phyloP scores from a whole-genome alignment of 2,329 filamentous ascomycete species.

The Colletotrichum coccodes region DNA sequence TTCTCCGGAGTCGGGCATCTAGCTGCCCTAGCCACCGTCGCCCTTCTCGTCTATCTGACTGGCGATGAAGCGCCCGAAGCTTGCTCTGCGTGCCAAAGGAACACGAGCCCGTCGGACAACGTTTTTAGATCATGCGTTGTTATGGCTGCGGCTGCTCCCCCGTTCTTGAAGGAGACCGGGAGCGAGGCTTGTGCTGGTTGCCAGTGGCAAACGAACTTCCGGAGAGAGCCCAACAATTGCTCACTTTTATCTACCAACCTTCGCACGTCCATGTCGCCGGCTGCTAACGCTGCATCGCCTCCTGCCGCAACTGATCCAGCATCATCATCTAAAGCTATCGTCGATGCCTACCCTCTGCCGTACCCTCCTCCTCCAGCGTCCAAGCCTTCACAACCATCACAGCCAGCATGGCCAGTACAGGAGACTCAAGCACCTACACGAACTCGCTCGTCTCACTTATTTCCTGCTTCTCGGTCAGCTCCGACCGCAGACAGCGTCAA shows the following conservation, averaged over 20 bases:
- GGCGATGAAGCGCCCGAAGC: neutral
- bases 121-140: constrained; percentile 39
- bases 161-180: constrained; percentile 33
- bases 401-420: too few species aligned
- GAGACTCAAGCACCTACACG: neutral
- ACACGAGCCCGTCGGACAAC: neutral
- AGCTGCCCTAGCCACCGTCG: neutral
- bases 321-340: neutral
- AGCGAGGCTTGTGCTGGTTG: constrained; percentile 42
- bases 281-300: neutral
- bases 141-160: constrained; percentile 36
- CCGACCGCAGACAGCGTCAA: neutral
- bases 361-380: neutral
- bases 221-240: constrained; percentile 39
- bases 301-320: neutral
- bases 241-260: constrained; percentile 32
- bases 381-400: too few species aligned
- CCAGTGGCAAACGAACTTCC: constrained; percentile 40
- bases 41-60: constrained; percentile 29
- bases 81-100: constrained; percentile 5
- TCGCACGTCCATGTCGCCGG: neutral
- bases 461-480: neutral
- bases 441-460: neutral
- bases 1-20: constrained; percentile 7
- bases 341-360: neutral